phyloP scores from a whole-genome alignment of 805 yeast genomes.

The Metschnikowia cubensis region DNA sequence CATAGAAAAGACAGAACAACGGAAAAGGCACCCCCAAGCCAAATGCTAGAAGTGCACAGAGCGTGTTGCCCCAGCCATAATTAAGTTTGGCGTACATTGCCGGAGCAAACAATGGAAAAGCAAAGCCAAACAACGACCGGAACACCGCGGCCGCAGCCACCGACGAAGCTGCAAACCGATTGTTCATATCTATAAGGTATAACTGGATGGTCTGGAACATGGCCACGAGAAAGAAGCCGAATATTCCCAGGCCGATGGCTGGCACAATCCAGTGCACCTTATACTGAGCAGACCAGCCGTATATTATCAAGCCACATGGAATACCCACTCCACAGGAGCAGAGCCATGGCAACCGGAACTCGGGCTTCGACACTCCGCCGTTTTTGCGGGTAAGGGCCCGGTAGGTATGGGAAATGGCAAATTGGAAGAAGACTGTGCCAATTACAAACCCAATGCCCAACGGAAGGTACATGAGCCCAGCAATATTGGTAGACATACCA shows the following conservation, averaged over 20 bases:
- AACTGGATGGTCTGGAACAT: slow-evolving; percentile 67
- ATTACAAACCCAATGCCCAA: slow-evolving; percentile 51
- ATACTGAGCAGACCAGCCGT: slow-evolving; percentile 66
- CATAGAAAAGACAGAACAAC: slow-evolving; percentile 49
- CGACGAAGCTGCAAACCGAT: slow-evolving; percentile 64
- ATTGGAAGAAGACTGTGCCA: slow-evolving; percentile 50
- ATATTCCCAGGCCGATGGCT: slow-evolving; percentile 54
- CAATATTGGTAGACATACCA: slow-evolving; percentile 44
- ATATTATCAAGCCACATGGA: slow-evolving; percentile 62
- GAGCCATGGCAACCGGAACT: slow-evolving; percentile 52
- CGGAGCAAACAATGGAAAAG: slow-evolving; percentile 63
- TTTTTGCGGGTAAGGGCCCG: slow-evolving; percentile 35
- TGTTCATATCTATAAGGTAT: slow-evolving; percentile 69
- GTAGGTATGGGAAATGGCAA: slow-evolving; percentile 40
- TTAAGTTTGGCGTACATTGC: slow-evolving; percentile 54
- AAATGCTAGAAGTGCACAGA: slow-evolving; percentile 55
- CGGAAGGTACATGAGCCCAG: slow-evolving; percentile 58
- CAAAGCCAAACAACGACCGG: slow-evolving; percentile 64
- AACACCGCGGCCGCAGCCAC: slow-evolving; percentile 66
- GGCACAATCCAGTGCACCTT: slow-evolving; percentile 62
- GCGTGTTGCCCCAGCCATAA: slow-evolving; percentile 69
- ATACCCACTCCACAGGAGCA: slow-evolving; percentile 45
- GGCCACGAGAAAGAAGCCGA: slow-evolving; percentile 56
- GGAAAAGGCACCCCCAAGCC: slow-evolving; percentile 69
- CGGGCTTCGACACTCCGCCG: slow-evolving; percentile 57